Conservation (phyloP, 352 stramenopile genomes). For the Phytophthora aleatoria region DNA sequence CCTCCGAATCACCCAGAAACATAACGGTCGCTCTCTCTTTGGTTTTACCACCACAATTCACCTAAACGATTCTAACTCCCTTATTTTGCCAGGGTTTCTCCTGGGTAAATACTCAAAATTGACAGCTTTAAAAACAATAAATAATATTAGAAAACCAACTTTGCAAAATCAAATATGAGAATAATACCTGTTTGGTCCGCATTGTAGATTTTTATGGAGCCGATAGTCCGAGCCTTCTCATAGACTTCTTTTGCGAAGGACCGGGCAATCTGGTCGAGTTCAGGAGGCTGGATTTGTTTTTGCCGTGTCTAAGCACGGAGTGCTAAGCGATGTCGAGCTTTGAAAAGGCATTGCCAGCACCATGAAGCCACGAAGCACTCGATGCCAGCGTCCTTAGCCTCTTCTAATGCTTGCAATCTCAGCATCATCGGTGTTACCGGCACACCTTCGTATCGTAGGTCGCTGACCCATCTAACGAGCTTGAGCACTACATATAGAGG, state of each 20-base stretch:
- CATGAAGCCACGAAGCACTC: slow-evolving; percentile 1
- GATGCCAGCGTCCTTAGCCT: background rate
- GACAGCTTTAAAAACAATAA: slow-evolving; percentile 1
- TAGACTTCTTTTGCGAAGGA: background rate
- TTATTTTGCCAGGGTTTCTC: background rate
- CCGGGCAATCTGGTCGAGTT: background rate
- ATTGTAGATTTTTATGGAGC: slow-evolving; percentile 7
- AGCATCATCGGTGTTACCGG: slow-evolving; percentile 6
- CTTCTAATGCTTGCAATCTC: background rate
- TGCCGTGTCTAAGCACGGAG: background rate
- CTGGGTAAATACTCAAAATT: slow-evolving; percentile 7
- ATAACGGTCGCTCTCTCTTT: slow-evolving; percentile 4
- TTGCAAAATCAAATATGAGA: background rate
- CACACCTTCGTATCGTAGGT: background rate
- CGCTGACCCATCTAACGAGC: background rate
- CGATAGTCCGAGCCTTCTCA: background rate
- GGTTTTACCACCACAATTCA: background rate
- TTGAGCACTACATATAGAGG: background rate
- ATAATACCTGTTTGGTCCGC: slow-evolving; percentile 8
- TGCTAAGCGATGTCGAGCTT: slow-evolving; percentile 2
- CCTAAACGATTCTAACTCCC: slow-evolving; percentile 4
- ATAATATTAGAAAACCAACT: background rate
- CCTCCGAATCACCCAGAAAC: slow-evolving; percentile 7
- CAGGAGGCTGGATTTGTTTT: background rate
- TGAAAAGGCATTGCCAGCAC: slow-evolving; percentile 1